These are phyloP conservation scores for Xylariales sp. DNA, from an alignment of 2,329 filamentous ascomycete genomes.

Conservation along the genomic window DNA sequence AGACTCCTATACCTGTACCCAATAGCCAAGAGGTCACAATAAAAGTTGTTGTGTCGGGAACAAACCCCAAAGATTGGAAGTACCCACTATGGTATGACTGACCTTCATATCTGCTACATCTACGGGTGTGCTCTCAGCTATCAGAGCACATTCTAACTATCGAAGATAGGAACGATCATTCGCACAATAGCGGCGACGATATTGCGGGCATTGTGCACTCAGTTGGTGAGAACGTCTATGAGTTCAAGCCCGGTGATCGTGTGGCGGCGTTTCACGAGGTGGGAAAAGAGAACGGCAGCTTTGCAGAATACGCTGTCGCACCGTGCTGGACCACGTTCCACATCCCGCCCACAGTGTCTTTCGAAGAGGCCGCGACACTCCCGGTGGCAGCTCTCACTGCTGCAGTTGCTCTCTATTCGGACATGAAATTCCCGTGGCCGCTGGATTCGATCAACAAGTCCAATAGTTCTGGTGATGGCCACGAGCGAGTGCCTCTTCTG, in stretches of 20 bases:
- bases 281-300: slow-evolving; percentile 44
- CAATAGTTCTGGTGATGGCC: too few species aligned
- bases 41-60: slow-evolving; percentile 36
- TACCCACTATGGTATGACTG: slow-evolving; percentile 11
- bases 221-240: slow-evolving; percentile 49
- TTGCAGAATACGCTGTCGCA: slow-evolving; percentile 57
- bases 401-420: slow-evolving; percentile 51
- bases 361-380: slow-evolving; percentile 43
- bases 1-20: slow-evolving; percentile 33
- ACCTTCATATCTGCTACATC: too few species aligned
- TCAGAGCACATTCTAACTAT: too few species aligned
- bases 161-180: slow-evolving; percentile 12
- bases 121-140: too few species aligned
- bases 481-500: slow-evolving; percentile 26
- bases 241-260: slow-evolving; percentile 42
- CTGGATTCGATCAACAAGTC: slow-evolving; percentile 8
- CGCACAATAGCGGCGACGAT: slow-evolving; percentile 47
- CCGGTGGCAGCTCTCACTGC: slow-evolving; percentile 42
- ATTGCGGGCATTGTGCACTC: slow-evolving; percentile 50
- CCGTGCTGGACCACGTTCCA: slow-evolving; percentile 53
- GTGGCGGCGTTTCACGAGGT: slow-evolving; percentile 33
- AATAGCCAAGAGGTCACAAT: slow-evolving; percentile 34
- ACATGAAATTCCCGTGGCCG: slow-evolving; percentile 37
- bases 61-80: slow-evolving; percentile 46
- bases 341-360: slow-evolving; percentile 41